Evolutionary conservation across 306 rosid genomes (phyloP).

Genomic region (Medicago arabica): DNA sequence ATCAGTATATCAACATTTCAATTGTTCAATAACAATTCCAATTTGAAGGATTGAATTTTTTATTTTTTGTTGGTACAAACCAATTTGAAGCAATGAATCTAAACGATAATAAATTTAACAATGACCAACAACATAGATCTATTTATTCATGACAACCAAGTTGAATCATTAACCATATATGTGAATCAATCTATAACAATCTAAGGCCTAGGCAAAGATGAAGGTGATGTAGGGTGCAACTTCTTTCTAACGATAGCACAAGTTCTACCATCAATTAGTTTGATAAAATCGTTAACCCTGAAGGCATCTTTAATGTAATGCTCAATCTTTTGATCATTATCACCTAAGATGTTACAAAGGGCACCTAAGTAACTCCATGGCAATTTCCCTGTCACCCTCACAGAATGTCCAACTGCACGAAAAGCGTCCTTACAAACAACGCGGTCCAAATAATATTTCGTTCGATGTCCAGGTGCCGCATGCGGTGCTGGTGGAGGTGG

Average conservation of each 20-base stretch:
- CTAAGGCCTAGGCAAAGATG: background rate
- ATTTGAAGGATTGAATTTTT: no score
- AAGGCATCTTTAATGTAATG: background rate
- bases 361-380: slow-evolving; percentile 18
- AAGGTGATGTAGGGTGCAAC: background rate
- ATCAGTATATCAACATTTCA: background rate
- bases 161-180: background rate
- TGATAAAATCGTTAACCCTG: background rate
- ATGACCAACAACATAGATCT: background rate
- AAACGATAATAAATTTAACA: background rate
- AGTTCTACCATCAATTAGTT: slow-evolving; percentile 33
- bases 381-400: background rate
- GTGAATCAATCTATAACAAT: background rate
- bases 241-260: slow-evolving; percentile 25
- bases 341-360: slow-evolving; percentile 32
- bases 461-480: background rate
- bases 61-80: no score
- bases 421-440: slow-evolving; percentile 32
- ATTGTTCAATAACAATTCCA: background rate
- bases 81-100: background rate
- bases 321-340: slow-evolving; percentile 3
- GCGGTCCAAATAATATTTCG: background rate
- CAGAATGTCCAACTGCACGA: background rate
- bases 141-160: background rate
- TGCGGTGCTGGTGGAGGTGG: slow-evolving; percentile 12